Evolutionary conservation across 1,284 basidiomycete species (phyloP).

Genomic region (Rhodotorula sp.): DNA sequence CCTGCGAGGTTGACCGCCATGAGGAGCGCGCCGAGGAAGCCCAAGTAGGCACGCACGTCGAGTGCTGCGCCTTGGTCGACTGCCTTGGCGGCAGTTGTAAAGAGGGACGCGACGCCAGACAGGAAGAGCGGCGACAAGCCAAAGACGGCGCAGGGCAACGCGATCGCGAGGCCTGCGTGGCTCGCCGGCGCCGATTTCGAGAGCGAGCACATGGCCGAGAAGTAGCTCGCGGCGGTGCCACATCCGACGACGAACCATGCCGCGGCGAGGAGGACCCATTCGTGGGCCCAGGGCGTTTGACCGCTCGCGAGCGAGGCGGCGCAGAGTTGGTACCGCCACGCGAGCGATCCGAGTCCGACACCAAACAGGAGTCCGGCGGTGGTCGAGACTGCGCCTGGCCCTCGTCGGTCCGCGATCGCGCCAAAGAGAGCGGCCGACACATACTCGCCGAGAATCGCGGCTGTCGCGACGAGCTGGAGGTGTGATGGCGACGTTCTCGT

Average conservation of each 20-base stretch:
- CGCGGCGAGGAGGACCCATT: slow-evolving; percentile 24
- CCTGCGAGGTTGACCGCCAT: slow-evolving; percentile 37
- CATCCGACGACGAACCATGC: slow-evolving; percentile 36
- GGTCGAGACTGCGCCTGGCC: slow-evolving; percentile 33
- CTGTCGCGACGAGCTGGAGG: slow-evolving; percentile 26
- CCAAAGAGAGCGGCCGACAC: slow-evolving; percentile 35
- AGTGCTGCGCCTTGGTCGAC: slow-evolving; percentile 21
- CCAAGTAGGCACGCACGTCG: slow-evolving; percentile 37
- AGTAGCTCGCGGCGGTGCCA: slow-evolving; percentile 41
- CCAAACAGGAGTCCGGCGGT: slow-evolving; percentile 33
- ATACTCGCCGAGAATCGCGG: slow-evolving; percentile 36
- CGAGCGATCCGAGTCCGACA: slow-evolving; percentile 35
- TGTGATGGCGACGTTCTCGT: slow-evolving; percentile 23
- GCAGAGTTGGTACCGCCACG: slow-evolving; percentile 18
- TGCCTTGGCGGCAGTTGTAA: slow-evolving; percentile 20
- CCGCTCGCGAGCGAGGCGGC: background rate
- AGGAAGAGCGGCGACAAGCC: slow-evolving; percentile 44
- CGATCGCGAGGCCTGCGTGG: slow-evolving; percentile 43
- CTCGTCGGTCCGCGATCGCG: slow-evolving; percentile 32
- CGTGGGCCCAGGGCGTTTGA: background rate
- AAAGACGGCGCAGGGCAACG: slow-evolving; percentile 41
- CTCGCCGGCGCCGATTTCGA: slow-evolving; percentile 36
- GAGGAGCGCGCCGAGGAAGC: slow-evolving; percentile 39
- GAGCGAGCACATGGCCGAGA: slow-evolving; percentile 35
- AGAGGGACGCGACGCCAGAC: slow-evolving; percentile 37